Percentiles rank a stretch among this genome's conserved stretches.
phyloP scores from a whole-genome alignment of 495 filamentous ascomycete species.

The Penicillium flavigenum region DNA sequence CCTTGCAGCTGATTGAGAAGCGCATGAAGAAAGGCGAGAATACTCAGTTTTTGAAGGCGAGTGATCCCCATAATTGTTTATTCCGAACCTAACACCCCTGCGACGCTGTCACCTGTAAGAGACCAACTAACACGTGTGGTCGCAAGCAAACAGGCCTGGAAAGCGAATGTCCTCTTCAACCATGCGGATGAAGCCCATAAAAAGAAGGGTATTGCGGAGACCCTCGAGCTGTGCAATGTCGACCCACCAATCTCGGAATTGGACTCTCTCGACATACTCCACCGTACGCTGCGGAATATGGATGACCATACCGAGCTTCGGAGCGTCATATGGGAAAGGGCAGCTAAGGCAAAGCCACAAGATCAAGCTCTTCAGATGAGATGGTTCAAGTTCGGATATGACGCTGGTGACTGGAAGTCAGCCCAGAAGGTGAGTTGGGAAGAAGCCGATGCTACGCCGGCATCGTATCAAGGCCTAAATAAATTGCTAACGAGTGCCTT shows the following conservation, averaged over 20 bases:
- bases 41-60: conserved; percentile 41
- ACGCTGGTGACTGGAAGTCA: conserved; percentile 52
- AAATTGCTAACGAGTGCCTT: conserved; percentile 2
- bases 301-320: conserved; percentile 36
- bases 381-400: conserved; percentile 54
- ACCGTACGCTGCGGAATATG: conserved; percentile 36
- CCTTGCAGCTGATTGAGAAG: conserved; percentile 58
- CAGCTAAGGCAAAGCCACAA: conserved; percentile 51
- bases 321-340: conserved; percentile 53
- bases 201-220: conserved; percentile 47
- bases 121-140: conserved; percentile 3
- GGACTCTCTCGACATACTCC: conserved; percentile 50
- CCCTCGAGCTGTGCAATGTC: conserved; percentile 44
- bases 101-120: background rate
- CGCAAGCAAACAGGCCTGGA: conserved; percentile 46
- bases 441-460: background rate
- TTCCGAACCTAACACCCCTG: background rate
- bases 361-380: conserved; percentile 52
- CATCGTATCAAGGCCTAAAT: background rate
- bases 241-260: conserved; percentile 52
- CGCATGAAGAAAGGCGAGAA: conserved; percentile 61
- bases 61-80: conserved; percentile 1
- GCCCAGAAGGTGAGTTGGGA: conserved; percentile 54
- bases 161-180: conserved; percentile 50
- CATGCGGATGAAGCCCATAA: conserved; percentile 46